phyloP scores from a whole-genome alignment of 176 grass and related monocot species.

The Paspalum notatum region DNA sequence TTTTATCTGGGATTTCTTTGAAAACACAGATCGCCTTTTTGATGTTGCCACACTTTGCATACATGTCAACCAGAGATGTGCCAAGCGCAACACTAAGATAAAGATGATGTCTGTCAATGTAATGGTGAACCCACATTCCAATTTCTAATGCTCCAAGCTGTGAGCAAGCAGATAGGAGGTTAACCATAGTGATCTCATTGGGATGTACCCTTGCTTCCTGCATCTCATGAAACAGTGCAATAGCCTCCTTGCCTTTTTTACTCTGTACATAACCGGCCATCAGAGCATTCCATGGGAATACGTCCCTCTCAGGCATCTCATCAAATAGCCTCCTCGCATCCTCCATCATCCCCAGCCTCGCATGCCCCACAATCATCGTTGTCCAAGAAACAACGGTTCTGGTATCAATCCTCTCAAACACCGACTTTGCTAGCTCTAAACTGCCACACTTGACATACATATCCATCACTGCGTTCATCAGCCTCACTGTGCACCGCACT shows the following conservation, averaged over 20 bases:
- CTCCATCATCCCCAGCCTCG: constrained; percentile 55
- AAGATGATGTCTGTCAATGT: constrained; percentile 50
- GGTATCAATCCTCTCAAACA: constrained; percentile 46
- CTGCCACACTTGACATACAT: constrained; percentile 65
- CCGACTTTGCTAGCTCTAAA: constrained; percentile 42
- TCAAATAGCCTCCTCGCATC: constrained; percentile 59
- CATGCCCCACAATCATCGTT: constrained; percentile 62
- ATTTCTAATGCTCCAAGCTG: constrained; percentile 70
- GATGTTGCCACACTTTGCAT: constrained; percentile 80
- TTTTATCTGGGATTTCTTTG: constrained; percentile 63
- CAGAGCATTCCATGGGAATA: constrained; percentile 79
- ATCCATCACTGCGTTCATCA: constrained; percentile 59
- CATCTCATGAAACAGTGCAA: constrained; percentile 76
- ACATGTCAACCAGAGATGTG: constrained; percentile 88
- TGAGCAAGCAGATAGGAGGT: constrained; percentile 67
- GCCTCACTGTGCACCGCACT: constrained; percentile 46
- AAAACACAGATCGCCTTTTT: constrained; percentile 58
- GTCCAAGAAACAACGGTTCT: constrained; percentile 66
- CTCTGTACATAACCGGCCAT: constrained; percentile 76
- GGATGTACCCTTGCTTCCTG: constrained; percentile 61
- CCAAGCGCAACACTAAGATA: constrained; percentile 53
- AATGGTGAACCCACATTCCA: constrained; percentile 76
- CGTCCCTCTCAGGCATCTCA: constrained; percentile 78
- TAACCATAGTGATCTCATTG: constrained; percentile 69
- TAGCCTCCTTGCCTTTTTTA: constrained; percentile 60